Evolutionary conservation across 371 early-diverging fungal species (phyloP).

Genomic region (Mucor irregularis): DNA sequence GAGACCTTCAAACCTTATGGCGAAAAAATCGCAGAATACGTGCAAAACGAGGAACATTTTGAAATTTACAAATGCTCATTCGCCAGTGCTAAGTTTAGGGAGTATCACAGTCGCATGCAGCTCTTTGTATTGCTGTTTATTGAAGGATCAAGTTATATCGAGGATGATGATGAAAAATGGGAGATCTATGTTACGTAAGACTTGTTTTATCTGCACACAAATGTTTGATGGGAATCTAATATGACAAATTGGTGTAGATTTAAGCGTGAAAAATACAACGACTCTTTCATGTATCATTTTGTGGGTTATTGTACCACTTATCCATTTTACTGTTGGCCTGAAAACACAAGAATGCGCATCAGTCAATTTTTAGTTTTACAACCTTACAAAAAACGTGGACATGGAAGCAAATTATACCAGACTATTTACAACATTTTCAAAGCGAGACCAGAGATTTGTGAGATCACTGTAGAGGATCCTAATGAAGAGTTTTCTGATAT

Average conservation of each 20-base stretch:
- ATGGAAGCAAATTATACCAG: slow-evolving; percentile 78
- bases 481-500: slow-evolving; percentile 86
- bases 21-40: slow-evolving; percentile 70
- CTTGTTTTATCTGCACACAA: too few species aligned
- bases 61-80: slow-evolving; percentile 73
- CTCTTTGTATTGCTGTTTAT: slow-evolving; percentile 81
- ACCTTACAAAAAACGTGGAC: slow-evolving; percentile 82
- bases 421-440: slow-evolving; percentile 62
- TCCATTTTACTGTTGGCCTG: slow-evolving; percentile 82
- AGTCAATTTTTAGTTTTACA: slow-evolving; percentile 92
- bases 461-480: slow-evolving; percentile 89
- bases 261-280: slow-evolving; percentile 25
- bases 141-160: slow-evolving; percentile 89
- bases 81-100: slow-evolving; percentile 60
- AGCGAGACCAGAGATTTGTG: slow-evolving; percentile 55
- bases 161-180: slow-evolving; percentile 86
- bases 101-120: slow-evolving; percentile 79
- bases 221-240: neutral
- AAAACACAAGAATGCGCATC: slow-evolving; percentile 77
- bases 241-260: slow-evolving; percentile 17
- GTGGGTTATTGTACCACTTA: slow-evolving; percentile 84
- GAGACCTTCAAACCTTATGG: slow-evolving; percentile 67
- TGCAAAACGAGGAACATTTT: slow-evolving; percentile 48
- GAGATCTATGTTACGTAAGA: slow-evolving; percentile 66
- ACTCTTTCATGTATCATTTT: slow-evolving; percentile 73